Base-by-base conservation (phyloP, 352 stramenopile genomes). In the Globisporangium viniferum region DNA sequence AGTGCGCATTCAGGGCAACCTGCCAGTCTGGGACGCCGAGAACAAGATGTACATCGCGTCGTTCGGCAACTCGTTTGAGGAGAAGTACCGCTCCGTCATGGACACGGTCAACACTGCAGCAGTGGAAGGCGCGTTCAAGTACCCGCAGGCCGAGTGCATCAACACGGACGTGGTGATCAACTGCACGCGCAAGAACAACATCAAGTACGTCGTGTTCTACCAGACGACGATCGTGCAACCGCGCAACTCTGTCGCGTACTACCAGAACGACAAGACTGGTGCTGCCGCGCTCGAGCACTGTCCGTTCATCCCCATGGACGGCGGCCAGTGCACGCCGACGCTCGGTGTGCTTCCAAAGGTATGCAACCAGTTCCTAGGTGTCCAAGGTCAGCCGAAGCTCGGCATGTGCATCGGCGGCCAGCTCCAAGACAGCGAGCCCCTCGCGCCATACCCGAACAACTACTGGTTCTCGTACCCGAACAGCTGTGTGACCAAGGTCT, bases 401-500 rank as follows among this genome's bases (percentile, higher is more conserved):
- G 84, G 84, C 14, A 75, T 82, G 9, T 90, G 72, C 27, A 65
- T 91, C 18, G 80, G 84, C 14, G 74, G 68, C 22, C 75, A 73
- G 2, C 56, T 80, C 0, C 70, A 82, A 57, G 74, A 83, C 33
- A 81, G 69, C 7, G 83, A 94, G 2, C 35, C 57, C 6, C 69
- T 81, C 6, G 88, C 88, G 10, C 88, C 84, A 48, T 94, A 96
- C 75, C 82, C 78, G 15, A 71, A 87, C 73, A 91, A 86, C 62
- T 88, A 84, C 70, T 94, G 86, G 88, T 93, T 87, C 69, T 95
- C 88, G 12, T 94, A 89, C 75, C 86, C 86, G 2, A 93, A 92
- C 63, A 89, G 70, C 29, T 94, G 84, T 27, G 27, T 41, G 54
- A 59, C 55, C 55, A 60, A 72, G 48, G 61, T 62, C 18, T 90